Conservation (phyloP, 1,284 basidiomycete species). For the Fomes fomentarius region DNA sequence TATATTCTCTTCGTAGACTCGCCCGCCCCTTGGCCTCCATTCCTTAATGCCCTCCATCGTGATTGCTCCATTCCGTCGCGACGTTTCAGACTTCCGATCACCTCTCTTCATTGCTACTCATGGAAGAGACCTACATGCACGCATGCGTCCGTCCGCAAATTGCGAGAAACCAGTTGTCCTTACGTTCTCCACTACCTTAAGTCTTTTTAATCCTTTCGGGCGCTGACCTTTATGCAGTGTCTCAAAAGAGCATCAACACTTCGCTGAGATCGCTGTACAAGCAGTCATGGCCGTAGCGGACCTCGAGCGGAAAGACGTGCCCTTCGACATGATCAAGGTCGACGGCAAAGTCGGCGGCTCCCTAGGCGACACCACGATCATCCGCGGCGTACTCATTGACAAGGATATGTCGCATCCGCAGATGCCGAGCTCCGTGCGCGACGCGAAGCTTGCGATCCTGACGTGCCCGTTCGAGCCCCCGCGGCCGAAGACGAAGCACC, state of each 20-base stretch:
- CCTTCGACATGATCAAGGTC: conserved; percentile 99
- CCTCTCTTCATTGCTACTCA: too few species aligned
- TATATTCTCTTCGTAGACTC: too few species aligned
- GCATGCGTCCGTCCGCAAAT: background rate
- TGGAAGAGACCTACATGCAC: too few species aligned
- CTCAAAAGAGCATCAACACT: conserved; percentile 94
- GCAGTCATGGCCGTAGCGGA: conserved; percentile 96
- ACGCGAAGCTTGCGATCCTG: conserved; percentile 94
- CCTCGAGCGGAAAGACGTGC: conserved; percentile 92
- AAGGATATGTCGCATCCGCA: conserved; percentile 99
- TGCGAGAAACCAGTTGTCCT: too few species aligned
- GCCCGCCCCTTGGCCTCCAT: background rate
- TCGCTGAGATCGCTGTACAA: conserved; percentile 97
- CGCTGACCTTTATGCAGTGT: conserved; percentile 60
- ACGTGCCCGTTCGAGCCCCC: conserved; percentile 99
- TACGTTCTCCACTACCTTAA: too few species aligned
- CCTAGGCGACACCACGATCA: conserved; percentile 91
- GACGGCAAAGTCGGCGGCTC: conserved; percentile 98
- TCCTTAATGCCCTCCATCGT: background rate
- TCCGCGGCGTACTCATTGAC: conserved; percentile 96
- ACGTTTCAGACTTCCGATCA: too few species aligned
- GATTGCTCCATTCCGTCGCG: too few species aligned
- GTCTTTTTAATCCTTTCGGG: too few species aligned
- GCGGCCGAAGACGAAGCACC: conserved; percentile 99
- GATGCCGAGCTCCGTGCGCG: conserved; percentile 89